Conservation (phyloP, 805 yeast genomes). For the Lachancea quebecensis region DNA sequence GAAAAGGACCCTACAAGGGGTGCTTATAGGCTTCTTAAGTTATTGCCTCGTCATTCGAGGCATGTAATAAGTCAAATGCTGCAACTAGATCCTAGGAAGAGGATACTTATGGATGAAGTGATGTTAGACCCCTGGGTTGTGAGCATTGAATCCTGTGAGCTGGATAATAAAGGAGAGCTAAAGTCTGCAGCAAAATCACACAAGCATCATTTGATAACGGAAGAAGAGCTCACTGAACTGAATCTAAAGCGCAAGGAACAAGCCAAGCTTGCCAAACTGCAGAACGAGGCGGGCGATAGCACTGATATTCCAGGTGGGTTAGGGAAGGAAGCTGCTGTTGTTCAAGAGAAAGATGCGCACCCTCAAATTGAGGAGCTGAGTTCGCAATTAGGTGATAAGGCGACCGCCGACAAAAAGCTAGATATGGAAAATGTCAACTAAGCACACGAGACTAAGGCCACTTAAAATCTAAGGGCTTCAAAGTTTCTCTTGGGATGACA, state of each 20-base stretch:
- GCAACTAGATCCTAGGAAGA: conserved; percentile 45
- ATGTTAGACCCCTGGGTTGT: conserved; percentile 50
- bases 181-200: conserved; percentile 37
- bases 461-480: too few relatives aligned
- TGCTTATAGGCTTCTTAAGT: conserved; percentile 62
- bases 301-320: neutral
- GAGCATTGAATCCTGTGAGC: conserved; percentile 48
- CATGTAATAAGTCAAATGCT: conserved; percentile 60
- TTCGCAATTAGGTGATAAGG: too few relatives aligned
- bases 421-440: too few relatives aligned
- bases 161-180: conserved; percentile 21
- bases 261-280: conserved; percentile 18
- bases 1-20: conserved; percentile 47
- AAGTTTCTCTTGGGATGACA: too few relatives aligned
- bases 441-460: too few relatives aligned
- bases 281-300: conserved; percentile 7
- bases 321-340: neutral
- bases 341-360: too few relatives aligned
- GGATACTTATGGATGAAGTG: conserved; percentile 56
- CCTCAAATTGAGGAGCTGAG: too few relatives aligned
- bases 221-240: conserved; percentile 46
- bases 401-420: too few relatives aligned
- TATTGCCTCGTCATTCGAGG: conserved; percentile 64
- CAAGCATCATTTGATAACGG: conserved; percentile 61
- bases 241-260: conserved; percentile 33